phyloP scores from a whole-genome alignment of 2,329 filamentous ascomycete genomes.

The Tolypocladium paradoxum region DNA sequence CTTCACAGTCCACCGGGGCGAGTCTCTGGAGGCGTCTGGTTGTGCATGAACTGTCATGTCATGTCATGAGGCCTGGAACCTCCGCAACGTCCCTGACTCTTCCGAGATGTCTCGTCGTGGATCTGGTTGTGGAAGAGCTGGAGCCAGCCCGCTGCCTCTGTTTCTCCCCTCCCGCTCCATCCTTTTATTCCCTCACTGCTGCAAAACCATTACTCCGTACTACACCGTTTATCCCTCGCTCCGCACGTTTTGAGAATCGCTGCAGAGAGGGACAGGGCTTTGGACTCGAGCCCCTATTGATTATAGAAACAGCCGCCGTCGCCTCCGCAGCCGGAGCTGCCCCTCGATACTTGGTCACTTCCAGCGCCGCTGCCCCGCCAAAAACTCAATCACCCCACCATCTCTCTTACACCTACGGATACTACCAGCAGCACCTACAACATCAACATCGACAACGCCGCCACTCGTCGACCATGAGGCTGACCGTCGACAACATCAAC shows the following conservation, averaged over 20 bases:
- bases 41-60: too few relatives aligned
- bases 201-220: background rate
- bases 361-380: slow-evolving; percentile 4
- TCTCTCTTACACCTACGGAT: slow-evolving; percentile 1
- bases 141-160: background rate
- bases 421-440: slow-evolving; percentile 9
- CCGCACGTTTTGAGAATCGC: background rate
- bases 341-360: slow-evolving; percentile 1
- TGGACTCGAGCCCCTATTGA: background rate
- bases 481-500: slow-evolving; percentile 86
- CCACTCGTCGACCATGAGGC: slow-evolving; percentile 28
- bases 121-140: background rate
- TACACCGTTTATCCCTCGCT: background rate
- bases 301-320: background rate
- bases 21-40: background rate
- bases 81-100: background rate
- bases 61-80: background rate
- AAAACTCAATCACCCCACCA: slow-evolving; percentile 1
- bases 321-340: background rate
- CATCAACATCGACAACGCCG: slow-evolving; percentile 23
- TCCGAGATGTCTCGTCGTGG: background rate
- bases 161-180: background rate
- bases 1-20: background rate
- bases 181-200: background rate
- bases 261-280: background rate